Percentiles rank a stretch among this genome's conserved stretches.
phyloP scores from a whole-genome alignment of 1,284 basidiomycete genomes.

The Austroboletus sp. region DNA sequence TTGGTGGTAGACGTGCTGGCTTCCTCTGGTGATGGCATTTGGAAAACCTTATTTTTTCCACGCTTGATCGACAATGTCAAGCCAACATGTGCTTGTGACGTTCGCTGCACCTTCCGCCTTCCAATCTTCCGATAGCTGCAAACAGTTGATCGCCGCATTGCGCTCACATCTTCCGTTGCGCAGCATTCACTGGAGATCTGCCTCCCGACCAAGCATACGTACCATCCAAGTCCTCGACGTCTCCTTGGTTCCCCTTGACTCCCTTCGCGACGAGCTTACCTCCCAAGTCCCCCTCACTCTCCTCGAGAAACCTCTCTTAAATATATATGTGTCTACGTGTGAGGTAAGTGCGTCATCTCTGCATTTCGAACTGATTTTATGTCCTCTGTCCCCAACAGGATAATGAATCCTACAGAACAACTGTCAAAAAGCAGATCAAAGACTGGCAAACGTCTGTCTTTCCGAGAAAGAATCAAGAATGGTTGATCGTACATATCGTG shows the following conservation, averaged over 20 bases:
- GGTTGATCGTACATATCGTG: conserved; percentile 82
- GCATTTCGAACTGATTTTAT: too few relatives aligned
- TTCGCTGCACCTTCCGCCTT: conserved; percentile 60
- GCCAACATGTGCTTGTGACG: conserved; percentile 50
- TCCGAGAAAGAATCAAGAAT: conserved; percentile 78
- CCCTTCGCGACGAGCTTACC: conserved; percentile 63
- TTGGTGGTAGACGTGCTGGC: conserved; percentile 49
- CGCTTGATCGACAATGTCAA: conserved; percentile 25
- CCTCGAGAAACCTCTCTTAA: conserved; percentile 80
- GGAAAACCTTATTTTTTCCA: conserved; percentile 17
- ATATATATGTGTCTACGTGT: conserved; percentile 80
- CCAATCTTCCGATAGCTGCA: conserved; percentile 63
- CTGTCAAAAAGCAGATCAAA: conserved; percentile 77
- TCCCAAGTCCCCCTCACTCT: conserved; percentile 72
- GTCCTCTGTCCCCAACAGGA: conserved; percentile 48
- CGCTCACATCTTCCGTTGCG: conserved; percentile 74
- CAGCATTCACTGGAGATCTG: conserved; percentile 85
- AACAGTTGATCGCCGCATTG: conserved; percentile 60
- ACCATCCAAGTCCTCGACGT: conserved; percentile 86
- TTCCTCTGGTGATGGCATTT: conserved; percentile 54
- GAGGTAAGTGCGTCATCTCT: conserved; percentile 51
- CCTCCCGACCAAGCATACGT: conserved; percentile 60
- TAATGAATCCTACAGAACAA: conserved; percentile 73
- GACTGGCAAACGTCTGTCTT: conserved; percentile 77
- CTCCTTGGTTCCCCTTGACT: conserved; percentile 64